phyloP scores from a whole-genome alignment of 148 eudicot species.

The Suaeda aralocaspica region DNA sequence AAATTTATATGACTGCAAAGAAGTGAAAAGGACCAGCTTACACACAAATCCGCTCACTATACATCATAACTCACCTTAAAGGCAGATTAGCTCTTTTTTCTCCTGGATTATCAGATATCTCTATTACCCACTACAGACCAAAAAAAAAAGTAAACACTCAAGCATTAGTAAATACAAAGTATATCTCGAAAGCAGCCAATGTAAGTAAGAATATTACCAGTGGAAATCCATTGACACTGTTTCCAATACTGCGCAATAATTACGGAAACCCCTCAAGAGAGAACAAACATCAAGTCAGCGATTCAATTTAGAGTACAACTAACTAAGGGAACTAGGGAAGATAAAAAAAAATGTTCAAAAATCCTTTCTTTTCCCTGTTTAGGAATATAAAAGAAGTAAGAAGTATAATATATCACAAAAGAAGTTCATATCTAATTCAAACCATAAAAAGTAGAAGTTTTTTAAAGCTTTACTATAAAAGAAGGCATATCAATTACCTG shows the following conservation, averaged over 20 bases:
- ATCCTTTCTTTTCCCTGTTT: neutral
- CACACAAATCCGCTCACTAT: neutral
- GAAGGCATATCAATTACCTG: conserved; percentile 54
- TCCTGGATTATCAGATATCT: conserved; percentile 83
- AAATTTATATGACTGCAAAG: neutral
- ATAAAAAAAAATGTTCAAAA: neutral
- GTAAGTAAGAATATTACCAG: conserved; percentile 49
- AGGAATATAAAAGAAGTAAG: too few species aligned
- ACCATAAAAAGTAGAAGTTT: neutral
- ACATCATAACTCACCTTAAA: conserved; percentile 59
- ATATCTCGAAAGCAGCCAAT: conserved; percentile 9
- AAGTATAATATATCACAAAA: neutral
- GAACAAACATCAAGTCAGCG: conserved; percentile 46
- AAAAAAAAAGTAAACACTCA: too few species aligned
- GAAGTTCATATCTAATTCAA: neutral
- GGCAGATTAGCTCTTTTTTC: conserved; percentile 86
- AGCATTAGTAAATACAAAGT: conserved; percentile 12
- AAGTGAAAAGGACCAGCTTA: neutral
- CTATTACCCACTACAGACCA: conserved; percentile 77
- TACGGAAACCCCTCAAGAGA: conserved; percentile 64
- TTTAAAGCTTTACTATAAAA: neutral
- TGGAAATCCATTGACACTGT: conserved; percentile 74
- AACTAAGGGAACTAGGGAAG: too few species aligned
- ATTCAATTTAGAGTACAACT: conserved; percentile 9
- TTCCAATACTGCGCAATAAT: conserved; percentile 75